Evolutionary conservation across 1,284 basidiomycete species (phyloP), one percentile per base, ranked within the genome.

Genomic region (Apiotrichum mycotoxinovorans): DNA sequence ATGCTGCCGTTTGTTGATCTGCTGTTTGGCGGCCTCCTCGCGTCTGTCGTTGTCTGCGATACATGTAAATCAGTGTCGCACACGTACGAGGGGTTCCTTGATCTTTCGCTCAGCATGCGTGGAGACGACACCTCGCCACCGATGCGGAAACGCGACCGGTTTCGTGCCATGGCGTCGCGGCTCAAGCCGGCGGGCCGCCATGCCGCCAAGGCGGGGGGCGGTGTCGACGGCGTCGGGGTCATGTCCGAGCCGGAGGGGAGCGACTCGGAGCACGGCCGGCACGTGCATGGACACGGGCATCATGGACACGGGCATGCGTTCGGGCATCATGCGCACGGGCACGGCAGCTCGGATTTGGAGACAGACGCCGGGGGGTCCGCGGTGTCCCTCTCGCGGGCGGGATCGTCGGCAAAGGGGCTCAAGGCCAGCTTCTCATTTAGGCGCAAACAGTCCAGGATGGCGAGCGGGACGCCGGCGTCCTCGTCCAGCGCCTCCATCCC

Each of bases 21-120:
- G 79, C 81, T 96, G 53, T 97, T 96, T 68, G 88, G 89, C 51
- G 93, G 93, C 7, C 84, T 85, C 63, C 81, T 96, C 42, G 87
- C 90, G 4, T 89, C 87, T 76, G 87, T 95, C 67, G 87, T 97
- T 48, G 88, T 97, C 4, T 97, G 93, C 75, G 91, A 93, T 69
- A 85, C 86, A 55, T 97, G 93, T 83, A 92, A 93, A 73, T 79
- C 80, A 52, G 82, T 82, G 43, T 94, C 91, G 4, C 87, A 91
- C 65, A 94, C 90, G 14, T 89, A 89, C 69, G 91, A 94, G 75
- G 91, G 93, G 69, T 97, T 97, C 73, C 87, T 89, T 72, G 93
- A 96, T 75, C 85, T 97, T 65, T 91, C 89, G 49, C 80, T 97
- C 67, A 86, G 94, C 70, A 87, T 89, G 71, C 84, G 87, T 1